Evolutionary conservation across 345 rosid genomes (phyloP).

Genomic region (Rhizophora mangle): DNA sequence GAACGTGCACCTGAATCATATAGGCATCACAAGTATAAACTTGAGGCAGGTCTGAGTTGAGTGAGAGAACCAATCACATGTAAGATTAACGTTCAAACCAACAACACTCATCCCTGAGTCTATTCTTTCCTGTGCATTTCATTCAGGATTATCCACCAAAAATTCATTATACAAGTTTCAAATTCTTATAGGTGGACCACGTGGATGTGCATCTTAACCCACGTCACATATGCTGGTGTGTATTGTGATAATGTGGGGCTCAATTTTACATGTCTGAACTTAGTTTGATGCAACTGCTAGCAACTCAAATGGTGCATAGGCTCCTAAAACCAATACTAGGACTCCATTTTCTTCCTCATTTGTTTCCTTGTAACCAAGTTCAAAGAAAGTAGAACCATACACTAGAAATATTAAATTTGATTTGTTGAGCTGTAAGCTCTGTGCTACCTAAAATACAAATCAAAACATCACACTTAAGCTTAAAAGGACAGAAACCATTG

Average conservation of each 20-base stretch:
- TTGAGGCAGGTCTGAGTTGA: not conserved
- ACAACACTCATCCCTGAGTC: not conserved
- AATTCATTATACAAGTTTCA: no score
- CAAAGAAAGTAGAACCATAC: not conserved
- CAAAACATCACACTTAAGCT: not conserved
- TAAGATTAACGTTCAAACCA: not conserved
- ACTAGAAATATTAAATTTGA: not conserved
- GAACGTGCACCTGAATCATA: constrained; percentile 29
- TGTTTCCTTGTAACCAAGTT: not conserved
- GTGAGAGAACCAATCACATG: not conserved
- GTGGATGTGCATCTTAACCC: no score
- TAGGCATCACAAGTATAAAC: not conserved
- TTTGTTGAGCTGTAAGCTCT: not conserved
- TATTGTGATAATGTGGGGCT: no score
- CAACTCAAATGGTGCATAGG: no score
- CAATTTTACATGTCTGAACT: no score
- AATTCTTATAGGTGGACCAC: no score
- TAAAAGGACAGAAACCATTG: not conserved
- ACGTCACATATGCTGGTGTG: no score
- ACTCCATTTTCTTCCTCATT: not conserved
- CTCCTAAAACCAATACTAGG: not conserved
- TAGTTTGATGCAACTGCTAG: no score
- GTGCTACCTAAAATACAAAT: not conserved
- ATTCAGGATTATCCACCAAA: not conserved
- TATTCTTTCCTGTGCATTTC: not conserved